Base-by-base conservation (phyloP, 1,139 yeast genomes). In the Blastobotrys elegans region DNA sequence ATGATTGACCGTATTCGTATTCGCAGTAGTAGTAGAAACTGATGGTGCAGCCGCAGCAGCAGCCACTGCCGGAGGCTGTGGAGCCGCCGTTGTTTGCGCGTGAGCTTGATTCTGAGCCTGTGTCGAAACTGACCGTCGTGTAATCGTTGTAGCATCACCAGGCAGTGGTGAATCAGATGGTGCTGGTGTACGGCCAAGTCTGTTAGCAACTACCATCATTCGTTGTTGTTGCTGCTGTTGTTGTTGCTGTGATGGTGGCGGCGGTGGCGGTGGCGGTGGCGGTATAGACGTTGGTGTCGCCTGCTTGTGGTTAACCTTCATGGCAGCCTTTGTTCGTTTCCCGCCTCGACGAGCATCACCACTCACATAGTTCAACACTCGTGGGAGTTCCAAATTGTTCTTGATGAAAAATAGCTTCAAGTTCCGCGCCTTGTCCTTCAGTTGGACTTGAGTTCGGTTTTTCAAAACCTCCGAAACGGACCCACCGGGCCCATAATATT, bases 341-440 rank as follows among this genome's bases (percentile, higher is more conserved):
- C 8, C 41, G 21, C 84, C 70, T 5, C 67, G 50, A 29, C 83
- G 89, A 50, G 84, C 67, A 56, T 83, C 95, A 38, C 97, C 97
- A 0, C 97, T 89, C 22, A 90, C 97, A 55, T 83, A 81, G 48
- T 71, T 73, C 54, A 92, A 70, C 59, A 87, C 90, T 2, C 75
- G 80, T 0, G 97, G 97, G 4, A 90, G 79, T 5, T 86, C 68
- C 17, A 63, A 49, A 0, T 69, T 70, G 31, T 63, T 57, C 40
- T 88, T 85, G 51, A 89, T 69, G 63, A 84, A 88, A 54, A 84
- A 83, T 75, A 87, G 77, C 64, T 90, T 92, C 87, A 96, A 84
- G 62, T 92, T 92, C 55, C 97, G 76, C 0, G 97, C 97, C 62
- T 92, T 92, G 63, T 92, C 98, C 63, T 92, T 92, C 50, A 92